These are phyloP conservation scores for Termitomyces sp. DNA, from an alignment of 768 basidiomycete species.

Conservation along the genomic window DNA sequence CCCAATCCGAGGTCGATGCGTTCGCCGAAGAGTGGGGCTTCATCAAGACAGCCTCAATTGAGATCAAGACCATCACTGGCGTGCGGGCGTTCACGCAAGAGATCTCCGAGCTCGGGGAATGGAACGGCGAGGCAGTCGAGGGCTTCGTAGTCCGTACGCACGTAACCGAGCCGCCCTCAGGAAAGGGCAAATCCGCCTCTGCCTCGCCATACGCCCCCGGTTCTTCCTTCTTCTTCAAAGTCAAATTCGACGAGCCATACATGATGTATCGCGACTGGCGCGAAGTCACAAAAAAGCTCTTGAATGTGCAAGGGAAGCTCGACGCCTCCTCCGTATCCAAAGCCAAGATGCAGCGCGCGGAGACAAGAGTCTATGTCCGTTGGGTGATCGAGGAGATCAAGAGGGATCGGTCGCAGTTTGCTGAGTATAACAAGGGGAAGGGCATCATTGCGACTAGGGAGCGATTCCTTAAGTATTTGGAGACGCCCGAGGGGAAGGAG, in stretches of 20 bases:
- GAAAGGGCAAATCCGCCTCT: constrained; percentile 22
- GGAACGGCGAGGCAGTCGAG: constrained; percentile 85
- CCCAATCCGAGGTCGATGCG: constrained; percentile 61
- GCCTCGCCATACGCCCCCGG: constrained; percentile 71
- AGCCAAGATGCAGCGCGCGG: constrained; percentile 68
- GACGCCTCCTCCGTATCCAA: constrained; percentile 47
- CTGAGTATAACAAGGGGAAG: constrained; percentile 61
- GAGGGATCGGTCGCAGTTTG: constrained; percentile 57
- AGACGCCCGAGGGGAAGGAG: constrained; percentile 44
- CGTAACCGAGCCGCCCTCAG: constrained; percentile 45
- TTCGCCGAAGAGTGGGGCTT: constrained; percentile 94
- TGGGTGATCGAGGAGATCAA: constrained; percentile 84
- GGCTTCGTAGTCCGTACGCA: constrained; percentile 91
- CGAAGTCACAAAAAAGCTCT: constrained; percentile 83
- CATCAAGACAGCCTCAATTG: constrained; percentile 67
- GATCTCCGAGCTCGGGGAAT: constrained; percentile 65
- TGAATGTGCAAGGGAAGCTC: constrained; percentile 34
- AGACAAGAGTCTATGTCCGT: constrained; percentile 75
- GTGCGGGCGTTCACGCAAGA: constrained; percentile 73
- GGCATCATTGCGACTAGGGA: constrained; percentile 88
- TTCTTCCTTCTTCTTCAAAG: constrained; percentile 96
- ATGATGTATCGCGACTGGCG: constrained; percentile 99
- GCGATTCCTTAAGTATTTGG: constrained; percentile 69
- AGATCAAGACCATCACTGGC: constrained; percentile 57
- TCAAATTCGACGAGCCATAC: constrained; percentile 99